A percentile compares a stretch with the other conserved stretches of the same genome.
phyloP scores from a whole-genome alignment of 805 yeast genomes.

The Blastobotrys peoriensis region DNA sequence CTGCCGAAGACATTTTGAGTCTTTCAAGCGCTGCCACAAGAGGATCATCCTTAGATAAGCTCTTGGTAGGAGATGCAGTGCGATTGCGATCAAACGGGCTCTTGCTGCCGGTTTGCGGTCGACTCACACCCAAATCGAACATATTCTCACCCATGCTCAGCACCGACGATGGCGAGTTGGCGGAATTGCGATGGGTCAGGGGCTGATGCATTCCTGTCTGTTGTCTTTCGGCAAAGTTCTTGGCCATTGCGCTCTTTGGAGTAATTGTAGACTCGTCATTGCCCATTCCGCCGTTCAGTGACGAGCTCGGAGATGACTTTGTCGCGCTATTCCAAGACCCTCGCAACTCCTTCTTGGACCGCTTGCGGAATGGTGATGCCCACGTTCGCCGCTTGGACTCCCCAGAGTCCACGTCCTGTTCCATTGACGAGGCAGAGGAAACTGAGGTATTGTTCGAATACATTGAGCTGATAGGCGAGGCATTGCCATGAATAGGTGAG shows the following conservation, averaged over 20 bases:
- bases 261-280: conserved; percentile 12
- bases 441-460: conserved; percentile 21
- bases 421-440: conserved; percentile 14
- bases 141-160: conserved; percentile 27
- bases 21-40: conserved; percentile 49
- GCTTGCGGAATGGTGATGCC: conserved; percentile 40
- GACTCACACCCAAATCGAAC: conserved; percentile 24
- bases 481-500: conserved; percentile 18
- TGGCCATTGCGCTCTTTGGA: conserved; percentile 11
- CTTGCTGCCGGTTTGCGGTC: conserved; percentile 6
- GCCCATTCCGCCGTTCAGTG: conserved; percentile 7
- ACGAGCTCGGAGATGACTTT: conserved; percentile 1
- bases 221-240: conserved; percentile 8
- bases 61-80: conserved; percentile 16
- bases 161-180: conserved; percentile 10
- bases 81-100: conserved; percentile 11
- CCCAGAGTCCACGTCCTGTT: conserved; percentile 4
- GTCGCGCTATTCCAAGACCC: conserved; percentile 21
- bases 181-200: conserved; percentile 2
- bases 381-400: conserved; percentile 31
- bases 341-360: conserved; percentile 29
- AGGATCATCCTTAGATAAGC: conserved; percentile 37
- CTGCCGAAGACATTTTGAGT: conserved; percentile 25
- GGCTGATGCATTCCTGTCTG: conserved; percentile 1
- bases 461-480: conserved; percentile 22